Evolutionary conservation across 2,329 filamentous ascomycete genomes (phyloP).

Genomic region (Aspergillus fructus): DNA sequence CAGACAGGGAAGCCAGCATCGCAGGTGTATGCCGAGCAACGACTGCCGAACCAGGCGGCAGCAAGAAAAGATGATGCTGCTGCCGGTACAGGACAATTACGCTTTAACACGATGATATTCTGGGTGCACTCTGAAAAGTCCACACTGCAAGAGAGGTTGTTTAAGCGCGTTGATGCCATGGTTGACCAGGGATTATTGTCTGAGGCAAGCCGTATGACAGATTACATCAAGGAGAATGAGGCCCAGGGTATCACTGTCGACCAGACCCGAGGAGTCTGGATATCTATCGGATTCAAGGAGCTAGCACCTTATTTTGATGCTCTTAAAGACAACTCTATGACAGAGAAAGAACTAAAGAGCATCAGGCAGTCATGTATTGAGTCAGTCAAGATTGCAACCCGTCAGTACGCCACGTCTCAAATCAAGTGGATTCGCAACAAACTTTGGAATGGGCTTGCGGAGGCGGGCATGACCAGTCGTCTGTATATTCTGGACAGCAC

Average conservation of each 20-base stretch:
- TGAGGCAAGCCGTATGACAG: constrained; percentile 58
- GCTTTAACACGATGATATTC: constrained; percentile 67
- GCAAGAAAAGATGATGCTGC: constrained; percentile 20
- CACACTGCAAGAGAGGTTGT: constrained; percentile 67
- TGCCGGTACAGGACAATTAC: constrained; percentile 35
- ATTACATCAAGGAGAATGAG: constrained; percentile 47
- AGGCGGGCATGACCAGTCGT: constrained; percentile 52
- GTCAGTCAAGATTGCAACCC: constrained; percentile 76
- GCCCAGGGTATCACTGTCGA: constrained; percentile 61
- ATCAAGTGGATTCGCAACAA: constrained; percentile 84
- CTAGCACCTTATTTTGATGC: constrained; percentile 70
- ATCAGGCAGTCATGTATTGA: constrained; percentile 65
- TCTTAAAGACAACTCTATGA: constrained; percentile 27
- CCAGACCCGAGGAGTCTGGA: constrained; percentile 83
- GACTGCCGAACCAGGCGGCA: constrained; percentile 29
- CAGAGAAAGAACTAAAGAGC: constrained; percentile 48
- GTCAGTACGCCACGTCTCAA: constrained; percentile 84
- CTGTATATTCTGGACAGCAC: constrained; percentile 83
- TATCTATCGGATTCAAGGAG: constrained; percentile 95
- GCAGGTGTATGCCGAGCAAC: constrained; percentile 81
- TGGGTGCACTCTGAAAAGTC: constrained; percentile 81
- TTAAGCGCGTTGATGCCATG: constrained; percentile 83
- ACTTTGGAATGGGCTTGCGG: constrained; percentile 66
- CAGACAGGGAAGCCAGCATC: constrained; percentile 79
- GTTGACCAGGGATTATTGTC: constrained; percentile 62